Conservation (phyloP, 306 rosid genomes). For the Cicer pinnatifidum region DNA sequence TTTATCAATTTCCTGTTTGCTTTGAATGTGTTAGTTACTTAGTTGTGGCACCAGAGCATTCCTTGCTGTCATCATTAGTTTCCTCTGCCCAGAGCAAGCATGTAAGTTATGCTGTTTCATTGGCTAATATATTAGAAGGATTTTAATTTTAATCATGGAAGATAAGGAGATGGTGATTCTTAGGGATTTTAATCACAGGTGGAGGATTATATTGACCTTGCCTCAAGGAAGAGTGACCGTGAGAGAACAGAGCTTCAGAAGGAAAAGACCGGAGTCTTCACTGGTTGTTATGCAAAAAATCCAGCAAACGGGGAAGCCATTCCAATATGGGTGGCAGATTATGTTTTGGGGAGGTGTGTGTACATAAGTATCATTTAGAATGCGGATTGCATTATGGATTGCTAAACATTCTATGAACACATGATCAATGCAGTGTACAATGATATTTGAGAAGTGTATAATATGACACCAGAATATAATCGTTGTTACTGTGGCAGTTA, state of each 20-base stretch:
- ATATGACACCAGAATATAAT: conserved; percentile 23
- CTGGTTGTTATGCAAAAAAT: conserved; percentile 90
- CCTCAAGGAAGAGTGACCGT: conserved; percentile 91
- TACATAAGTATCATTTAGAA: conserved; percentile 30
- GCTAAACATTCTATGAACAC: conserved; percentile 37
- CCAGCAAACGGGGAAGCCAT: conserved; percentile 84
- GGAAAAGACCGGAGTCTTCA: conserved; percentile 90
- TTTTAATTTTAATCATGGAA: conserved; percentile 45
- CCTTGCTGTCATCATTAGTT: conserved; percentile 65
- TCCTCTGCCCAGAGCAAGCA: conserved; percentile 62
- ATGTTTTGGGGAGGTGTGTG: conserved; percentile 92
- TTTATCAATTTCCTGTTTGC: conserved; percentile 30
- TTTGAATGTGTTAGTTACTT: conserved; percentile 67
- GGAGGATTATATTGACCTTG: conserved; percentile 75
- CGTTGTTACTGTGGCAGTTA: conserved; percentile 65
- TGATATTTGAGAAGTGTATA: conserved; percentile 24
- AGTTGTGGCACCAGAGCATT: conserved; percentile 93
- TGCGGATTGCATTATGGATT: conserved; percentile 40
- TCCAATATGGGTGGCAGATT: conserved; percentile 98
- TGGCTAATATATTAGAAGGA: conserved; percentile 44
- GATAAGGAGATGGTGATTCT: conserved; percentile 50
- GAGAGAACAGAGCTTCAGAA: conserved; percentile 99
- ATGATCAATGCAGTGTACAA: conserved; percentile 28
- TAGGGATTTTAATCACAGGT: conserved; percentile 63
- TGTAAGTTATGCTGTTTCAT: conserved; percentile 57